Conservation (phyloP, 176 grass and related monocot genomes). For the Stipa capillata region DNA sequence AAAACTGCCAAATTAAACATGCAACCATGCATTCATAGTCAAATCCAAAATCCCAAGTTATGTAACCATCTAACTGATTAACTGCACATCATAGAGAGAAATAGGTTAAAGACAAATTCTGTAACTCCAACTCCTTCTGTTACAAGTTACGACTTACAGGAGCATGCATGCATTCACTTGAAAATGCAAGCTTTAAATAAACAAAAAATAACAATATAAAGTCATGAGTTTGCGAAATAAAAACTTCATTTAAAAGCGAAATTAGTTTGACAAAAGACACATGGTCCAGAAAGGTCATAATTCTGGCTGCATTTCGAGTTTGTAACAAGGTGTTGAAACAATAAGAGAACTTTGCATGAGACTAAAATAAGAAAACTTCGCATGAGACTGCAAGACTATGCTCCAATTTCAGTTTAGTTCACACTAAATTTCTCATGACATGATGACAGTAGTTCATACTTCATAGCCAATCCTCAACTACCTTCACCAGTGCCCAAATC, state of each 20-base stretch:
- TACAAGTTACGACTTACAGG: neutral
- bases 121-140: neutral
- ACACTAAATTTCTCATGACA: neutral
- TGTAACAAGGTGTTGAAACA: neutral
- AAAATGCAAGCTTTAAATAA: neutral
- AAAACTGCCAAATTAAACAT: constrained; percentile 10
- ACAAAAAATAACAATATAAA: too few species aligned
- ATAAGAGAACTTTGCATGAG: neutral
- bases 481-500: too few species aligned
- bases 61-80: neutral
- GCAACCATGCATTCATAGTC: neutral
- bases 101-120: neutral
- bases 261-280: neutral
- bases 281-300: neutral
- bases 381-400: neutral
- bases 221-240: neutral
- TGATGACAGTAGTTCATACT: neutral
- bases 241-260: neutral
- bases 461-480: neutral
- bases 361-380: too few species aligned
- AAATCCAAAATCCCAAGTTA: constrained; percentile 9
- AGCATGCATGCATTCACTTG: neutral
- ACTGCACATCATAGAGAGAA: neutral
- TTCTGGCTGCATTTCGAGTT: neutral
- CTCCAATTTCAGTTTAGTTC: neutral